Base-by-base conservation (phyloP, 2,329 filamentous ascomycete species). In the Fusarium mexicanum region DNA sequence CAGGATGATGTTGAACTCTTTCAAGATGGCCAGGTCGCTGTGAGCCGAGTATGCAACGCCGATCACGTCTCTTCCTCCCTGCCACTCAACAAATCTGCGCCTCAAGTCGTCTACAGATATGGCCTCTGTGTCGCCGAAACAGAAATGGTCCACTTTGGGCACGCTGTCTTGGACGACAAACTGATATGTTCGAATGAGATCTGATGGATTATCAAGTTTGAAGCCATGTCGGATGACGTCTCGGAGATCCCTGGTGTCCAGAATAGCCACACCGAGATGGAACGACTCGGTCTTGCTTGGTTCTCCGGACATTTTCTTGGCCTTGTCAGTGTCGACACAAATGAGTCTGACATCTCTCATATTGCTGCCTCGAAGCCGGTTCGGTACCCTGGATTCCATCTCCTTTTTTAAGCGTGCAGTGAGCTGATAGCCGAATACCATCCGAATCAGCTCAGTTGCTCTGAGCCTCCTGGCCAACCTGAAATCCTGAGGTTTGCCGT, bases 221-320 rank as follows among this genome's bases (percentile, higher is more conserved):
- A 24, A n/a, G 22, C 26, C 11, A 47, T 22, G 16, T 24, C 26
- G 18, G 22, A 46, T 22, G 17, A 67, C 18, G 29, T 61, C 47
- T 37, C 41, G 47, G 13, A 73, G 22, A 31, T 57, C 47, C 31
- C 41, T 40, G 35, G 66, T 71, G 31, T 73, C 71, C 16, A 73
- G 53, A 24, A 74, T 61, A 26, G 71, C 68, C 37, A 73, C 26
- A 20, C 70, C 70, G 13, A 73, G 13, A 22, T 72, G 70, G 26
- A 70, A 43, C 20, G 67, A 37, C 35, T 37, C 35, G 35, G 17
- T 18, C 35, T 37, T 37, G 35, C 17, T 16, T 37, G 16, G 35
- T 37, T 18, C 16, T 37, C 16, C 16, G 17, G 35, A 4, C 35
- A 37, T 18, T 37, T 18, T 37, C 22, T 14, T 26, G 17, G 37